A percentile compares a stretch with the other conserved stretches of the same genome.
Conservation (phyloP, 2,329 filamentous ascomycete genomes). For the Pyricularia sp. region DNA sequence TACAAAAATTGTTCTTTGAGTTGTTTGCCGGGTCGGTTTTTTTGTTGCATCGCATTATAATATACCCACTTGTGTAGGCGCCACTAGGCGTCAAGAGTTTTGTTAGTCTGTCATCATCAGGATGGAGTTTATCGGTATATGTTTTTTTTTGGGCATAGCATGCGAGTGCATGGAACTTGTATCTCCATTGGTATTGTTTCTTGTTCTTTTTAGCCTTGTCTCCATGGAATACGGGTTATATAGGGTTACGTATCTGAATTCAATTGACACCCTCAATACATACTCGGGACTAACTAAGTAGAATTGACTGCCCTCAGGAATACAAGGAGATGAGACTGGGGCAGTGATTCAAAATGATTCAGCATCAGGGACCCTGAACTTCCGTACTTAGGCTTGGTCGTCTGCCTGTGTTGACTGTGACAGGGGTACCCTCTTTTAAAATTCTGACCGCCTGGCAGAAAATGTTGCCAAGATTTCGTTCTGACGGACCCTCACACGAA, state of each 20-base stretch:
- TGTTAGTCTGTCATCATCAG: neutral
- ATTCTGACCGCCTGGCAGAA: slow-evolving; percentile 11
- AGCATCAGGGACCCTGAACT: no score
- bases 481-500: slow-evolving; percentile 9
- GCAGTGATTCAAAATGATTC: neutral
- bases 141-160: neutral
- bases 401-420: neutral
- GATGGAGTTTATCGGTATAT: neutral
- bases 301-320: neutral
- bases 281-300: neutral
- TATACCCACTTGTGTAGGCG: neutral
- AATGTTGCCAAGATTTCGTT: slow-evolving; percentile 13
- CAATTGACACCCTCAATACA: neutral
- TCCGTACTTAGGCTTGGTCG: neutral
- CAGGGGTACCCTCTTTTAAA: neutral
- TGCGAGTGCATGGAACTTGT: neutral
- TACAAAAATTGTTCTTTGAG: neutral
- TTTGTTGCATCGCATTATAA: neutral
- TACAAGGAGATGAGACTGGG: neutral
- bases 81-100: neutral
- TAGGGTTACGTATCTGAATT: neutral
- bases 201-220: neutral
- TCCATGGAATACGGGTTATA: neutral
- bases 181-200: neutral
- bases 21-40: neutral